phyloP scores from a whole-genome alignment of 2,329 filamentous ascomycete genomes.

The Pestalotiopsis sp. region DNA sequence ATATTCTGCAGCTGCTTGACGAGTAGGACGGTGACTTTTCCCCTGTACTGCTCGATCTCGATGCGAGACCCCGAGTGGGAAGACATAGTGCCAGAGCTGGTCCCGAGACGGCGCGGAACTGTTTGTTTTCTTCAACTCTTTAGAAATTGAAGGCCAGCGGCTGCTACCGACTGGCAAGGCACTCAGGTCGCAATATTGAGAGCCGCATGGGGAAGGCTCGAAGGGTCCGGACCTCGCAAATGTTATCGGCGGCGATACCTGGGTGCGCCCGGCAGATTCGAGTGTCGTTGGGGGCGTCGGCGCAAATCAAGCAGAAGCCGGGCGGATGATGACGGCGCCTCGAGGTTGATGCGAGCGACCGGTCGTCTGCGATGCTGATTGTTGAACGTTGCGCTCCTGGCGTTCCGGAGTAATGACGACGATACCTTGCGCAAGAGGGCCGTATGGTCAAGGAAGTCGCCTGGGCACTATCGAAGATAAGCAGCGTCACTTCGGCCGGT shows the following conservation, averaged over 20 bases:
- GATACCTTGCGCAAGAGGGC: too few relatives aligned
- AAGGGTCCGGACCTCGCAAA: neutral
- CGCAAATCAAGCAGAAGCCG: too few relatives aligned
- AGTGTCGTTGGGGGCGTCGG: too few relatives aligned
- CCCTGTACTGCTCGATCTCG: conserved; percentile 46
- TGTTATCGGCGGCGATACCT: neutral
- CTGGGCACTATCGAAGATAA: neutral
- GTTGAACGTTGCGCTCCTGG: too few relatives aligned
- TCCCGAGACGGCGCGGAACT: neutral
- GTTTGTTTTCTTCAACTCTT: neutral
- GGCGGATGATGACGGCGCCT: too few relatives aligned
- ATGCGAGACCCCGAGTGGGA: conserved; percentile 19
- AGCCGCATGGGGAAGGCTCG: conserved; percentile 31
- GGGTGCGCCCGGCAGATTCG: neutral
- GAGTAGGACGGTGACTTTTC: conserved; percentile 44
- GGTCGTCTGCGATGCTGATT: too few relatives aligned
- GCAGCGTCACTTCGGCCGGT: neutral
- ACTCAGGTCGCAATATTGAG: conserved; percentile 19
- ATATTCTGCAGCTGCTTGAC: conserved; percentile 75
- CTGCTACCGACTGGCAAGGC: conserved; percentile 27
- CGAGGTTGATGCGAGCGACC: too few relatives aligned
- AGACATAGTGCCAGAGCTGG: conserved; percentile 23
- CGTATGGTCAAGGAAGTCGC: neutral
- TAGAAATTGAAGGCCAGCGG: neutral
- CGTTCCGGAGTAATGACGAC: too few relatives aligned